Evolutionary conservation across 2,329 filamentous ascomycete genomes (phyloP), one percentile per base, ranked within the genome.

Genomic region (Waltergamsia citrina): DNA sequence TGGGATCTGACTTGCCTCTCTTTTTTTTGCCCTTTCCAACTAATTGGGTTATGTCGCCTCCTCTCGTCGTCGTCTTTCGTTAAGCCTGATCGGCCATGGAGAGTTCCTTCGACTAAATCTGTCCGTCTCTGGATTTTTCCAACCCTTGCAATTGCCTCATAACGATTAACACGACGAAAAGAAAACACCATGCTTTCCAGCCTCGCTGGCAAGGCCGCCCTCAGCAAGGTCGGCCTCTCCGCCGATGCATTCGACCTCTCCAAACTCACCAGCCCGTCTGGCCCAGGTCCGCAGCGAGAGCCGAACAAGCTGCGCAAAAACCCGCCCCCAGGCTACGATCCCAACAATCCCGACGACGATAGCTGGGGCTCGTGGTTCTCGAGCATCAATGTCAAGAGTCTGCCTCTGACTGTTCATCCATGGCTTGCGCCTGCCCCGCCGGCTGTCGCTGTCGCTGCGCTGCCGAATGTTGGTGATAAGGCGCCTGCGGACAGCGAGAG

Each of bases 131-230:
- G n/a, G n/a, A n/a, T n/a, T n/a, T n/a, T n/a, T n/a, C n/a, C n/a
- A n/a, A n/a, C n/a, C n/a, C n/a, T n/a, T n/a, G n/a, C n/a, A n/a
- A n/a, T n/a, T n/a, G n/a, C n/a, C n/a, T n/a, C n/a, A n/a, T n/a
- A n/a, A n/a, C n/a, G n/a, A n/a, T n/a, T n/a, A n/a, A n/a, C n/a
- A n/a, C n/a, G n/a, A n/a, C n/a, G n/a, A n/a, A n/a, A n/a, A n/a
- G n/a, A n/a, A 24, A 20, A 8, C 29, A 33, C 24, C 23, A 34
- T 34, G 72, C 64, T 77, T 48, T 65, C 66, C 45, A 67, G 59
- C 42, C 54, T 78, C 37, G 64, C 66, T 12, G 71, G 71, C 29
- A 77, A 77, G 52, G 54, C 76, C 42, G 73, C 71, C 40, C 59
- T 78, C 43, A 71, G 63, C 42, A 74, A 72, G 48, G 63, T 63